Evolutionary conservation across 1,284 basidiomycete genomes (phyloP), one percentile per base, ranked within the genome.

Genomic region (Blastosporella zonata): DNA sequence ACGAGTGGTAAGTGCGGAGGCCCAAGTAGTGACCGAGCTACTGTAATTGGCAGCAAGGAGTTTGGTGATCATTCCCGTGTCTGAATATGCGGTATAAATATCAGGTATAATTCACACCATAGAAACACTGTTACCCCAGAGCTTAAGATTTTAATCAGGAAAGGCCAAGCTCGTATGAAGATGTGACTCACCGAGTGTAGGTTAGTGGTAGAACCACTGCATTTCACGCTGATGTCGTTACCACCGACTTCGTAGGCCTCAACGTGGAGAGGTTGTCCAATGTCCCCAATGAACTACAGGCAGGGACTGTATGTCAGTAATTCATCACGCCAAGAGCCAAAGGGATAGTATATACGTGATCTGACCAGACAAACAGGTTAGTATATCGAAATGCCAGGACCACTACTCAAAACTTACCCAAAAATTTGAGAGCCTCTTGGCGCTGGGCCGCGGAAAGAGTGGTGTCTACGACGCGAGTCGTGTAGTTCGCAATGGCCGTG

Each of bases 401-500:
- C 27, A 29, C 12, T 12, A 17, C 6, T 39, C 8, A 25, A 2
- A 41, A 56, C 62, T 22, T 41, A 68, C 69, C 68, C 18, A 80
- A 58, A 56, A 79, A 81, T 56, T 74, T 74, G 34, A 81, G 61
- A 8, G 77, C 78, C 53, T 80, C 73, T 54, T 75, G 72, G 7
- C 66, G 60, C 53, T 79, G 74, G 2, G 63, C 58, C 8, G 64
- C 65, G 35, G 65, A 67, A 9, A 79, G 64, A 4, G 62, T 65
- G 2, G 70, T 69, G 43, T 75, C 62, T 8, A 70, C 63, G 2
- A 79, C 69, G n/a, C 76, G 72, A 12, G 62, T 66, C 1, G 78
- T 81, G 54, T 79, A 79, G 60, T 79, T 80, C 2, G 77, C 74
- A 50, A 79, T 79, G 13, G 78, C 77, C 37, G 67, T 70, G 48